These are phyloP conservation scores for Blastocystis sp. DNA, from an alignment of 352 stramenopile genomes.

Conservation along the genomic window DNA sequence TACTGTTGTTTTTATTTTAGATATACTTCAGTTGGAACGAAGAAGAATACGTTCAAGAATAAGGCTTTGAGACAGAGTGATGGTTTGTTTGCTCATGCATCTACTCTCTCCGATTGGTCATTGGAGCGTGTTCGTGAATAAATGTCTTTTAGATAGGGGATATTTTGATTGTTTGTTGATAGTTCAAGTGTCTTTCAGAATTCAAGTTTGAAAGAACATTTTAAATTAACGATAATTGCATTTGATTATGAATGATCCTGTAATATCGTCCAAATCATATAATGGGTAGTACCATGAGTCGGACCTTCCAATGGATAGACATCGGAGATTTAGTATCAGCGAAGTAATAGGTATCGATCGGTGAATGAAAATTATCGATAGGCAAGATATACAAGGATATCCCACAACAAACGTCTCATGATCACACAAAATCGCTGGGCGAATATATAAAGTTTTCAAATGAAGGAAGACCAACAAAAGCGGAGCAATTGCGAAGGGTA, in stretches of 20 bases:
- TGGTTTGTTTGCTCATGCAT: conserved; percentile 17
- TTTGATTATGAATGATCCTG: not conserved
- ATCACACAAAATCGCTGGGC: conserved; percentile 26
- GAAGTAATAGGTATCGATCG: conserved; percentile 31
- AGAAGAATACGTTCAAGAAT: conserved; percentile 45
- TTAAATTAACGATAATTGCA: not conserved
- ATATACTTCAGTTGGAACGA: conserved; percentile 50
- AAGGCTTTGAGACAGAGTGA: not conserved
- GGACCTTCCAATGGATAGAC: not conserved
- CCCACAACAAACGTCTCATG: not conserved
- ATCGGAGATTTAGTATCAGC: conserved; percentile 48
- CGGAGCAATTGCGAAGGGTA: conserved; percentile 52
- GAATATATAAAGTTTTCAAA: conserved; percentile 61
- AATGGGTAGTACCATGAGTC: not conserved
- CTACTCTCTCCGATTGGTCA: conserved; percentile 41
- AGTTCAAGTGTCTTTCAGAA: not conserved
- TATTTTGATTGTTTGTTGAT: conserved; percentile 12
- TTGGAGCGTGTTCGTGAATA: conserved; percentile 11
- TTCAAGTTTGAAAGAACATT: not conserved
- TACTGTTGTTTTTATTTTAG: not conserved
- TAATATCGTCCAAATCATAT: not conserved
- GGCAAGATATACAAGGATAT: conserved; percentile 66
- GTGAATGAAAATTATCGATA: not conserved
- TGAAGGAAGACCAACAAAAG: conserved; percentile 42
- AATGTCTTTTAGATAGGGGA: not conserved